A percentile compares a stretch with the other conserved stretches of the same genome.
Evolutionary conservation across 345 rosid species (phyloP).

Genomic region (Isatis tinctoria): DNA sequence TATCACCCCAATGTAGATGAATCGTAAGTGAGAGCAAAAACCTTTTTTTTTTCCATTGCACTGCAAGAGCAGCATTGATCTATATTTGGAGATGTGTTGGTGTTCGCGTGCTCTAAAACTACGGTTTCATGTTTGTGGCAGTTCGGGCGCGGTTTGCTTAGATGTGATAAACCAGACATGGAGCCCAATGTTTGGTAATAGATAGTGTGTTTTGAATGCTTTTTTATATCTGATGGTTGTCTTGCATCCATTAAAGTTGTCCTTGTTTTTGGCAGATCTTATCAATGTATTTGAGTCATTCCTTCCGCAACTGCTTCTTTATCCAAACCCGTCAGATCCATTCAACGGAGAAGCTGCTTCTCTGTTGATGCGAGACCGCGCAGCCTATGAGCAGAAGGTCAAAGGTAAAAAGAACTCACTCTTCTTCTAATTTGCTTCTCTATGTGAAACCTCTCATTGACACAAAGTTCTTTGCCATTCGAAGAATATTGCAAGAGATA

Average conservation of each 20-base stretch:
- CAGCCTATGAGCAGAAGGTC: constrained; percentile 56
- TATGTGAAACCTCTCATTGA: background rate
- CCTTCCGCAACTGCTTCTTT: constrained; percentile 72
- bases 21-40: constrained; percentile 36
- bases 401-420: constrained; percentile 38
- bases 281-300: constrained; percentile 73
- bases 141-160: constrained; percentile 77
- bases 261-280: constrained; percentile 47
- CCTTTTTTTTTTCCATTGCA: background rate
- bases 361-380: constrained; percentile 52
- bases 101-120: too few relatives aligned
- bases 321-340: constrained; percentile 77
- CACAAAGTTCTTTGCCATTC: background rate
- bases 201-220: background rate
- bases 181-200: constrained; percentile 71
- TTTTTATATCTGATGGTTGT: constrained; percentile 9
- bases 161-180: constrained; percentile 87
- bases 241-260: background rate
- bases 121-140: constrained; percentile 24
- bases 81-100: background rate
- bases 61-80: background rate
- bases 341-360: constrained; percentile 84
- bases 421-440: background rate
- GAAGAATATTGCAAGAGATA: constrained; percentile 57
- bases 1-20: constrained; percentile 88